Percentiles rank a stretch among this genome's conserved stretches.
These are phyloP conservation scores for Inosperma sp. DNA, from an alignment of 768 basidiomycete genomes.

Conservation along the genomic window DNA sequence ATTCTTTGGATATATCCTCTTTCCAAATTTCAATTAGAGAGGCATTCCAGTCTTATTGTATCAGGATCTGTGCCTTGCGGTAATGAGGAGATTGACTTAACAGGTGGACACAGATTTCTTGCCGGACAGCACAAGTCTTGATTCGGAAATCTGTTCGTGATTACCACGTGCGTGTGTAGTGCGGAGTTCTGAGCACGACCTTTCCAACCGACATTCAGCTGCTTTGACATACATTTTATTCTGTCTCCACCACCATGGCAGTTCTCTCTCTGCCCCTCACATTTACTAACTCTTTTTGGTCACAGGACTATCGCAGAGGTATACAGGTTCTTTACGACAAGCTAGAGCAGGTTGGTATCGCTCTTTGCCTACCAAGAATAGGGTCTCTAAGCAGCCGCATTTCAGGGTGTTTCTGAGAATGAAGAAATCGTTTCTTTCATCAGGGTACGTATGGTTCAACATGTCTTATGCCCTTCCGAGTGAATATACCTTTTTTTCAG, in stretches of 20 bases:
- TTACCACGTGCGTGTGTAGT: too few relatives aligned
- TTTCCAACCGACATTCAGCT: slow-evolving; percentile 12
- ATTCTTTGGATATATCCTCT: too few relatives aligned
- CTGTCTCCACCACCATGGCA: slow-evolving; percentile 52
- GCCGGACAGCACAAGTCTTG: too few relatives aligned
- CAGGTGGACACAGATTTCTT: too few relatives aligned
- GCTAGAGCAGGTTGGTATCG: slow-evolving; percentile 63
- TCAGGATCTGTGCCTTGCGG: too few relatives aligned
- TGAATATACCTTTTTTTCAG: slow-evolving; percentile 34
- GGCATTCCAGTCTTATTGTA: too few relatives aligned
- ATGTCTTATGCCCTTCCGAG: neutral
- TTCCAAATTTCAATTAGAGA: too few relatives aligned
- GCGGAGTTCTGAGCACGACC: slow-evolving; percentile 1
- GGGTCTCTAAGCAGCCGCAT: slow-evolving; percentile 14
- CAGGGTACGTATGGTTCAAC: slow-evolving; percentile 45
- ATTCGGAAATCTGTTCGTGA: too few relatives aligned
- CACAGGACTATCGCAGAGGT: slow-evolving; percentile 82
- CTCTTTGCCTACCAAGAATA: slow-evolving; percentile 5
- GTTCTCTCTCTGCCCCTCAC: slow-evolving; percentile 83
- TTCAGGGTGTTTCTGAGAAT: slow-evolving; percentile 77
- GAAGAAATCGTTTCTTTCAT: slow-evolving; percentile 81
- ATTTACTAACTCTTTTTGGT: slow-evolving; percentile 94
- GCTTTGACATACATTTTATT: slow-evolving; percentile 1
- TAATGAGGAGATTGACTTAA: too few relatives aligned
- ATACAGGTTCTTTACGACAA: slow-evolving; percentile 72